Conservation (phyloP, 163 green algal genomes). For the Scenedesmus sp. region DNA sequence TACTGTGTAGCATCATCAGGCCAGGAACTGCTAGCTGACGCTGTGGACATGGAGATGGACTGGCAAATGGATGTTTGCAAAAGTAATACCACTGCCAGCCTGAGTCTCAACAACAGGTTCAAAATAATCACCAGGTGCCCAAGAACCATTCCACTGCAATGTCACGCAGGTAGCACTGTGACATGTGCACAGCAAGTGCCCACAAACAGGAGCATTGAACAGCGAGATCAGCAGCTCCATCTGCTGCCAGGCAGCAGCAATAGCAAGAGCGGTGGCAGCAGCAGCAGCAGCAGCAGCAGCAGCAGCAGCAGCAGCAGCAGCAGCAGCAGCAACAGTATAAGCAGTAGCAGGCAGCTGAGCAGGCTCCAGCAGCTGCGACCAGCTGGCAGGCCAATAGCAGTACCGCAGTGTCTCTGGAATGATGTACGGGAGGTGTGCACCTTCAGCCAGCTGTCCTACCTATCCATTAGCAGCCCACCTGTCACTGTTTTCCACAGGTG, state of each 20-base stretch:
- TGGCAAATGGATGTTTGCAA: neutral
- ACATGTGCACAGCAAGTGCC: neutral
- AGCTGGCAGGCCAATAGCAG: neutral
- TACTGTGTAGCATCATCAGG: neutral
- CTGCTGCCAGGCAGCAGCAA: no score
- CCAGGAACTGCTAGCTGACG: no score
- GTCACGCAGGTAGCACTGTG: neutral
- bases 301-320: neutral
- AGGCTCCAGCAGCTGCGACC: slow-evolving; percentile 7
- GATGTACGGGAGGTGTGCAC: slow-evolving; percentile 30
- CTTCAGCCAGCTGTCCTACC: slow-evolving; percentile 33
- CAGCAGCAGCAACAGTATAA: neutral
- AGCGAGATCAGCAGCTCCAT: neutral
- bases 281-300: no score
- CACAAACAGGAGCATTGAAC: neutral
- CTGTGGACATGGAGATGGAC: neutral
- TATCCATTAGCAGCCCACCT: neutral
- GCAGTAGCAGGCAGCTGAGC: neutral
- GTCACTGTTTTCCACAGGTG: slow-evolving; percentile 33
- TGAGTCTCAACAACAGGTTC: no score
- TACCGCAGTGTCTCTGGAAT: slow-evolving; percentile 44
- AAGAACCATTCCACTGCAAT: neutral
- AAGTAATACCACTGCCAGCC: neutral
- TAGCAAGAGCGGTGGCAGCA: no score
- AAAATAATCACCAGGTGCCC: neutral